Percentiles rank a stretch among this genome's conserved stretches.
Evolutionary conservation across 768 basidiomycete species (phyloP).

Genomic region (Termitomyces sp.): DNA sequence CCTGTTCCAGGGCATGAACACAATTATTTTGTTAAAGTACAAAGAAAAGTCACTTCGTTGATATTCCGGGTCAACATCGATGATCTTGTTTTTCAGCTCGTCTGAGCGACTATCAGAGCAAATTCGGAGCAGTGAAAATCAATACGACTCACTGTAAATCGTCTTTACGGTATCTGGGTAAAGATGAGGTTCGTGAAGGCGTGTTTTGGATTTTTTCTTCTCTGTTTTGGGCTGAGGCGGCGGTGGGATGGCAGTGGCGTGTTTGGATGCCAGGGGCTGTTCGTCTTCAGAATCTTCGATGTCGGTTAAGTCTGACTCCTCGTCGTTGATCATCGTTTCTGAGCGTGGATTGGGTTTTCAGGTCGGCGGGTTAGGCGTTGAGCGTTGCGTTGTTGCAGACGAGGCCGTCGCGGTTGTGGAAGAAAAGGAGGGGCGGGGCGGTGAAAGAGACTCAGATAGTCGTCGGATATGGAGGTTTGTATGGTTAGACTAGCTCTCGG

Average conservation of each 20-base stretch:
- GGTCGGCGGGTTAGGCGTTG: not conserved
- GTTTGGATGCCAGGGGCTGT: conserved; percentile 21
- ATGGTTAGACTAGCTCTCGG: not conserved
- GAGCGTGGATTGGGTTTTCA: not conserved
- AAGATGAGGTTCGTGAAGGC: conserved; percentile 27
- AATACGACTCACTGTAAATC: conserved; percentile 39
- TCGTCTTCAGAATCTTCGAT: conserved; percentile 41
- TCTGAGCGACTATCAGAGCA: conserved; percentile 30
- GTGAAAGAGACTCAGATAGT: not conserved
- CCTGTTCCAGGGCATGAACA: conserved; percentile 31
- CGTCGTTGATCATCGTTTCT: conserved; percentile 10
- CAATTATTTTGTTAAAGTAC: not conserved
- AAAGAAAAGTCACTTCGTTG: conserved; percentile 46
- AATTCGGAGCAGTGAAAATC: not conserved
- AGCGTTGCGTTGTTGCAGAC: not conserved
- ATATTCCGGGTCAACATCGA: conserved; percentile 65
- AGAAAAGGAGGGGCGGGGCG: not conserved
- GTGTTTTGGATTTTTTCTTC: conserved; percentile 23
- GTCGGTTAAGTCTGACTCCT: conserved; percentile 48
- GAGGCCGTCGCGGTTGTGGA: not conserved
- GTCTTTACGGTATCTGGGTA: conserved; percentile 32
- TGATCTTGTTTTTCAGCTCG: conserved; percentile 41
- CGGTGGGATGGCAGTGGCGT: conserved; percentile 15
- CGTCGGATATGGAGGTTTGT: not conserved
- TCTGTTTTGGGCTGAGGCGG: not conserved